Base-by-base conservation (phyloP, 768 basidiomycete genomes). In the Macrolepiota fuliginosa region DNA sequence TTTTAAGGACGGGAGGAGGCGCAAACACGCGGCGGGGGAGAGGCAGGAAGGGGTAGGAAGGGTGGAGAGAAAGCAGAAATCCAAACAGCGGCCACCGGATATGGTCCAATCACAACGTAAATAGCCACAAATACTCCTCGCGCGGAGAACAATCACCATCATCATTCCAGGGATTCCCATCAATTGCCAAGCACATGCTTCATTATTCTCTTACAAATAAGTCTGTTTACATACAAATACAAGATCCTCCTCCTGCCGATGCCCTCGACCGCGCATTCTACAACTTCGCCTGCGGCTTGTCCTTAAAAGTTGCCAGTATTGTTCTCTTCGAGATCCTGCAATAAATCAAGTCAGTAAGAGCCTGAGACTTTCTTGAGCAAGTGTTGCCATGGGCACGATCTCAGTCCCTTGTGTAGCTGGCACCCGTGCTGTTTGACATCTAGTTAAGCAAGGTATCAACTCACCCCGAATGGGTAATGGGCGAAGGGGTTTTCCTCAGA, bases 381-480 rank as follows among this genome's bases (percentile, higher is more conserved):
- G 49, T 45, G 74, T 79, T 69, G 73, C 68, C 74, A 79, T 78
- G 77, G 71, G 65, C 75, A 76, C 72, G 65, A 68, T 69, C 67
- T 63, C 7, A 32, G 52, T 59, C 63, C 29, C 7, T 32, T 32
- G 7, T 32, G 65, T 66, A 58, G 39, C 22, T 27, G 42, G 19
- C 46, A n/a, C 22, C 25, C 9, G n/a, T 29, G 45, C 13, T 45
- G n/a, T 37, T 39, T 37, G 4, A 10, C 29, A 35, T 7, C 11
- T 15, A n/a, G 9, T 32, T 51, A 15, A 62, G 42, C 35, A 66
- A 32, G 32, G 17, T 12, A 19, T 46, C 50, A 46, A 77, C 90
- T 77, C 74, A 92, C 91, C 91, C 91, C 54, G 90, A 91, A 72
- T 92, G 91, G 58, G 77, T 73, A 45, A 92, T 81, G 12, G 74